Percentiles rank a stretch among this genome's conserved stretches.
Conservation (phyloP, 352 stramenopile species). For the Elongisporangium senticosum region DNA sequence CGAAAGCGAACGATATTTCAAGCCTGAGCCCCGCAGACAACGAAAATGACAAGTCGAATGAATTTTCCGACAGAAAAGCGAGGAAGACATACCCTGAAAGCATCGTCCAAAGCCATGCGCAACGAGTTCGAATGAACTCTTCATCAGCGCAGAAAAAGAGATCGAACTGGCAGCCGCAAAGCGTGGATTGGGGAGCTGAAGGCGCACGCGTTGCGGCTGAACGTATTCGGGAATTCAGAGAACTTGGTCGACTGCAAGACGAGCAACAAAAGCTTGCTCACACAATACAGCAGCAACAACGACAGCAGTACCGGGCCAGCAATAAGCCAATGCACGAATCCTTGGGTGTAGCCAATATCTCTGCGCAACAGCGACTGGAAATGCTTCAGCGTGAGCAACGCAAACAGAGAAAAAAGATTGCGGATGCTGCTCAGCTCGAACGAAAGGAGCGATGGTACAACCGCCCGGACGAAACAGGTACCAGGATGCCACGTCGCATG, state of each 20-base stretch:
- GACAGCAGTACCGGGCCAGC: slow-evolving; percentile 27
- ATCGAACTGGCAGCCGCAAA: background rate
- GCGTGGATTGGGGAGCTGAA: slow-evolving; percentile 8
- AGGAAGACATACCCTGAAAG: background rate
- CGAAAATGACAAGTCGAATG: background rate
- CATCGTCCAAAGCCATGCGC: background rate
- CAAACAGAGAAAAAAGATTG: slow-evolving; percentile 11
- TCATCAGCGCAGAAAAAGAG: background rate
- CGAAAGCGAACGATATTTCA: background rate
- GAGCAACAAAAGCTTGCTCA: slow-evolving; percentile 8
- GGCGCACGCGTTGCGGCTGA: slow-evolving; percentile 13
- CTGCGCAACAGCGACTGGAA: slow-evolving; percentile 27
- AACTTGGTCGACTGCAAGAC: slow-evolving; percentile 3
- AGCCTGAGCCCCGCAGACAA: too few species aligned
- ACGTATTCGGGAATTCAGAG: slow-evolving; percentile 13
- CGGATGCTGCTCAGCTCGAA: slow-evolving; percentile 13
- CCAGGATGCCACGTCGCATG: background rate
- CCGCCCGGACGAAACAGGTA: background rate
- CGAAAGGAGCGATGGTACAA: slow-evolving; percentile 37
- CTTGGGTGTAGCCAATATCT: slow-evolving; percentile 32
- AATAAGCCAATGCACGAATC: slow-evolving; percentile 28
- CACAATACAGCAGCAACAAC: slow-evolving; percentile 11
- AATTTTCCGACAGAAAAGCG: background rate
- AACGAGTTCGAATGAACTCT: background rate
- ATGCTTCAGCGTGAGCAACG: slow-evolving; percentile 15